These are phyloP conservation scores for Babesia ovata DNA, from an alignment of 169 alveolate genomes.

Conservation along the genomic window DNA sequence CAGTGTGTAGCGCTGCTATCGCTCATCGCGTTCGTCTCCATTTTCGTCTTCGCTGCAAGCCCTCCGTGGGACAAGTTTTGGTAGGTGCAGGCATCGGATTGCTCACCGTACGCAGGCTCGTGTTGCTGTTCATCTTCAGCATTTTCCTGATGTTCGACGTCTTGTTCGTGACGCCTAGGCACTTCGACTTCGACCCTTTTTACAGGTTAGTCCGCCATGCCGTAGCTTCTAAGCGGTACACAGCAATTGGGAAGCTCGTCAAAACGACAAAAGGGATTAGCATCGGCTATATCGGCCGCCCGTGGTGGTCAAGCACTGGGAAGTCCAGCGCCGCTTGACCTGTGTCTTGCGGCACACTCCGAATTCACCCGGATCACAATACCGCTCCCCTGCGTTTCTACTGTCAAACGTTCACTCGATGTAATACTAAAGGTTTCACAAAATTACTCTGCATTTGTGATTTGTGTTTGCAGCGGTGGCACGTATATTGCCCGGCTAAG, in stretches of 20 bases:
- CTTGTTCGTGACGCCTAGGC: slow-evolving; percentile 42
- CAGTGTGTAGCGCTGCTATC: slow-evolving; percentile 50
- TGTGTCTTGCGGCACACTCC: background rate
- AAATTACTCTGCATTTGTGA: too few species aligned
- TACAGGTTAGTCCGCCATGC: slow-evolving; percentile 44
- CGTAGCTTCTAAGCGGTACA: background rate
- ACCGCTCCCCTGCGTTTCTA: too few species aligned
- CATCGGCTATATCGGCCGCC: background rate
- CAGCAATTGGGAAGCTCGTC: slow-evolving; percentile 35
- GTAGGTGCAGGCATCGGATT: slow-evolving; percentile 12
- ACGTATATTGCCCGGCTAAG: background rate
- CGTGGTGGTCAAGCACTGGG: background rate
- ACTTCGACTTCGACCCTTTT: slow-evolving; percentile 61
- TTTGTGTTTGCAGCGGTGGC: too few species aligned
- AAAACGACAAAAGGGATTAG: background rate
- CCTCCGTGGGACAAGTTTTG: slow-evolving; percentile 60
- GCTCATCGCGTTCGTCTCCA: slow-evolving; percentile 24
- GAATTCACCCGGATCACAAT: too few species aligned
- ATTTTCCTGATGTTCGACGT: slow-evolving; percentile 35
- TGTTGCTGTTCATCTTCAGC: slow-evolving; percentile 21
- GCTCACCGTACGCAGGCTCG: slow-evolving; percentile 13
- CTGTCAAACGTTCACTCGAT: too few species aligned
- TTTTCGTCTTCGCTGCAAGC: slow-evolving; percentile 31
- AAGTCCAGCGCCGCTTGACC: background rate
- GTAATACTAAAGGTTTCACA: too few species aligned